Evolutionary conservation across 371 early-diverging fungal species (phyloP).

Genomic region (Chytridium lagenaria): DNA sequence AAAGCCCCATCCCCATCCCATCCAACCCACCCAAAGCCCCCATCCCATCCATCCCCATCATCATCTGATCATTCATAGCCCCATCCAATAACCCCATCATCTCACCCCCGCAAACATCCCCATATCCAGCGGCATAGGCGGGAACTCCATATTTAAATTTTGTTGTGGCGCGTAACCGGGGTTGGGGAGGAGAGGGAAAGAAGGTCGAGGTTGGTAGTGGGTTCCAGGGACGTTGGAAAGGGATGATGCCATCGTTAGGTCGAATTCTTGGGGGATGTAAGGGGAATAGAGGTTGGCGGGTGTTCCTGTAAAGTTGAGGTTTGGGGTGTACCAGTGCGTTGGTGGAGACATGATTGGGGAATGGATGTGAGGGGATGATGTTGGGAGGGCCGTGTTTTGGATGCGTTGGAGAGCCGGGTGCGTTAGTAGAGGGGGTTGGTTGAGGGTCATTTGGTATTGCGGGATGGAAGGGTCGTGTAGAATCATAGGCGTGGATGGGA

Average conservation of each 20-base stretch:
- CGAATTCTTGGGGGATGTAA: background rate
- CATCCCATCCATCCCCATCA: background rate
- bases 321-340: background rate
- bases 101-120: background rate
- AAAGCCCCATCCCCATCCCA: background rate
- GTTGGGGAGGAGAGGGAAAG: background rate
- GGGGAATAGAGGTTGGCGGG: background rate
- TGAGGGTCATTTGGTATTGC: background rate
- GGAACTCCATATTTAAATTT: too few species aligned
- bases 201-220: conserved; percentile 11
- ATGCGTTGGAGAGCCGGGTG: background rate
- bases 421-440: background rate
- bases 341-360: background rate
- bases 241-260: background rate
- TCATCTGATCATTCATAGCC: background rate
- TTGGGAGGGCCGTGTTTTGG: background rate
- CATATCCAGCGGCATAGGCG: too few species aligned
- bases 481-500: background rate
- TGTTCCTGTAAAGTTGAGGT: background rate
- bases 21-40: background rate
- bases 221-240: background rate
- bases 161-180: background rate
- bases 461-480: conserved; percentile 1
- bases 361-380: background rate
- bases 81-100: background rate